Base-by-base conservation (phyloP, 2,329 filamentous ascomycete genomes). In the Magnaporthales sp. region DNA sequence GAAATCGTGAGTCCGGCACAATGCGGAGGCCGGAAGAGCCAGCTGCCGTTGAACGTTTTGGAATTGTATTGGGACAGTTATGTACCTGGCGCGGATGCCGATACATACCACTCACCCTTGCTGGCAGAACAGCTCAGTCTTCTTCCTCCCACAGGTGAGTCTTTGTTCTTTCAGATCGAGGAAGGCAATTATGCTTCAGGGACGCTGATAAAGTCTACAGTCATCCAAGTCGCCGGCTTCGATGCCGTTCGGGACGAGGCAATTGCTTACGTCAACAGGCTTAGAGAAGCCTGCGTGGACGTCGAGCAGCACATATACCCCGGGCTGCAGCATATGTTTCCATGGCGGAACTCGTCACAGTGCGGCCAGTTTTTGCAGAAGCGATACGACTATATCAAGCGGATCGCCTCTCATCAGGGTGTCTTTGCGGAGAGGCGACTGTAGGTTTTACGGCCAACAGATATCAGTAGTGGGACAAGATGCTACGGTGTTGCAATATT, bases 191-290 rank as follows among this genome's bases (percentile, higher is more conserved):
- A 10, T 46, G 38, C 8, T 46, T 46, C 38, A 7, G 38, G 7
- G n/a, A n/a, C 19, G 30, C 56, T 58, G 10, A 62, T 63, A 15
- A 15, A 24, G 11, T 56, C 29, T 22, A 9, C 54, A 78, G 76
- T 78, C 32, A 69, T 79, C n/a, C 72, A 77, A 56, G 70, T 74
- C 4, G 77, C 73, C 3, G 77, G 77, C 7, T 70, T 71, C 22
- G 78, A 79, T 66, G 68, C 74, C 2, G 69, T 78, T n/a, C 73
- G 77, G 19, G 78, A 79, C 65, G 78, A 79, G 27, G 76, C 70
- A 9, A 71, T 79, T 31, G 78, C 77, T 1, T 78, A 77, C 62
- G 76, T 75, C 6, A 77, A 78, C 67, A 73, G 72, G 9, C 71
- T 79, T 27, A 61, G 73, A 63, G 70, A 69, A 0, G 76, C 74